Evolutionary conservation across 2,329 filamentous ascomycete species (phyloP).

Genomic region (Helotiales sp.): DNA sequence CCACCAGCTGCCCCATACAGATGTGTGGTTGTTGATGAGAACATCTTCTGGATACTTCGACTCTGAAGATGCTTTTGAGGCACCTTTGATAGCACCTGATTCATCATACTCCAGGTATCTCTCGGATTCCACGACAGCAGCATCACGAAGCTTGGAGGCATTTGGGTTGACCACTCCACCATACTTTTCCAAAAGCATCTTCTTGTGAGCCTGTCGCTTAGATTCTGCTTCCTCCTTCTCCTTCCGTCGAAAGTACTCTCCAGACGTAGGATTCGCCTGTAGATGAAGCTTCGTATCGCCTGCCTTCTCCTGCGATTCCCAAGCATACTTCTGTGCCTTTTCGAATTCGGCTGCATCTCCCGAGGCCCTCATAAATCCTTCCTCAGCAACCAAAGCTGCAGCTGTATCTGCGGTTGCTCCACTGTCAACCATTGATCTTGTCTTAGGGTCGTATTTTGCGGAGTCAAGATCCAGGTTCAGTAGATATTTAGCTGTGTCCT

Average conservation of each 20-base stretch:
- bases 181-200: constrained; percentile 80
- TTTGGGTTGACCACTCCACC: constrained; percentile 67
- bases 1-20: constrained; percentile 98
- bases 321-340: constrained; percentile 85
- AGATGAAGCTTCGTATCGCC: constrained; percentile 83
- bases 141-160: constrained; percentile 66
- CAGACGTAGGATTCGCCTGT: constrained; percentile 95
- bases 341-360: constrained; percentile 95
- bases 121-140: constrained; percentile 80
- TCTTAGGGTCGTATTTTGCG: constrained; percentile 97
- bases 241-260: constrained; percentile 82
- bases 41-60: constrained; percentile 94
- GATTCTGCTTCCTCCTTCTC: constrained; percentile 74
- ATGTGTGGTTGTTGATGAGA: constrained; percentile 86
- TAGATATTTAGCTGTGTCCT: constrained; percentile 97
- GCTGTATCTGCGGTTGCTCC: constrained; percentile 81
- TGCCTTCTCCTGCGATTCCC: constrained; percentile 88
- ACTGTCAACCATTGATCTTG: constrained; percentile 84
- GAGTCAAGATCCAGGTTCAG: constrained; percentile 94
- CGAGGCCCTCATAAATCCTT: constrained; percentile 86
- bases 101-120: constrained; percentile 94
- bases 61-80: constrained; percentile 73
- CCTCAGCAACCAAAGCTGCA: constrained; percentile 84
- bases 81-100: constrained; percentile 86
- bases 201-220: constrained; percentile 70